phyloP scores from a whole-genome alignment of 768 basidiomycete genomes.

The Paxillus involutus region DNA sequence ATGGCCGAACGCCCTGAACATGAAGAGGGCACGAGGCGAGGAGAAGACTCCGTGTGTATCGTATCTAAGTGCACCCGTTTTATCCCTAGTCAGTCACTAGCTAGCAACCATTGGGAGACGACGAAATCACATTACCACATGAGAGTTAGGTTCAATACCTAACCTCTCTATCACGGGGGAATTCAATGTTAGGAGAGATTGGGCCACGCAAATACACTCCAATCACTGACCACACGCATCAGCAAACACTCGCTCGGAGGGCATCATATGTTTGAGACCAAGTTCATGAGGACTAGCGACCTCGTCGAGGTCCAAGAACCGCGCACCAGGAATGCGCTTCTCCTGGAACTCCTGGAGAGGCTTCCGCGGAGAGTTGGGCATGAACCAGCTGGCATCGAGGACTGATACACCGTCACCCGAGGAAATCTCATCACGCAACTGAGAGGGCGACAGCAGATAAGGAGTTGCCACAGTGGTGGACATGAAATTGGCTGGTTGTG shows the following conservation, averaged over 20 bases:
- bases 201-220: background rate
- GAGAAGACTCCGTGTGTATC: slow-evolving; percentile 91
- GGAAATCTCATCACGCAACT: slow-evolving; percentile 40
- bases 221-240: slow-evolving; percentile 69
- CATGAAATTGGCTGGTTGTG: slow-evolving; percentile 30
- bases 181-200: slow-evolving; percentile 7
- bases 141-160: slow-evolving; percentile 70
- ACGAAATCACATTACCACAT: slow-evolving; percentile 74
- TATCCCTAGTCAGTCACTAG: slow-evolving; percentile 5
- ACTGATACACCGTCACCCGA: slow-evolving; percentile 34
- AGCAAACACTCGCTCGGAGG: slow-evolving; percentile 66
- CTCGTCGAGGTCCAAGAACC: slow-evolving; percentile 78
- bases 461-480: slow-evolving; percentile 41
- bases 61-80: slow-evolving; percentile 52
- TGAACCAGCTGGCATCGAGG: slow-evolving; percentile 88
- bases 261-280: slow-evolving; percentile 95
- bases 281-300: slow-evolving; percentile 74
- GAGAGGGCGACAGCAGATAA: slow-evolving; percentile 51
- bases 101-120: slow-evolving; percentile 1
- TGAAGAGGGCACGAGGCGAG: slow-evolving; percentile 89
- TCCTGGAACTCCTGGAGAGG: slow-evolving; percentile 65
- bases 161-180: slow-evolving; percentile 49
- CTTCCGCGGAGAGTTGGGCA: slow-evolving; percentile 83
- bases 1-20: slow-evolving; percentile 93
- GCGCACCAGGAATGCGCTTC: slow-evolving; percentile 69